These are phyloP conservation scores for Mycena polygramma DNA, from an alignment of 768 basidiomycete genomes.

Conservation along the genomic window DNA sequence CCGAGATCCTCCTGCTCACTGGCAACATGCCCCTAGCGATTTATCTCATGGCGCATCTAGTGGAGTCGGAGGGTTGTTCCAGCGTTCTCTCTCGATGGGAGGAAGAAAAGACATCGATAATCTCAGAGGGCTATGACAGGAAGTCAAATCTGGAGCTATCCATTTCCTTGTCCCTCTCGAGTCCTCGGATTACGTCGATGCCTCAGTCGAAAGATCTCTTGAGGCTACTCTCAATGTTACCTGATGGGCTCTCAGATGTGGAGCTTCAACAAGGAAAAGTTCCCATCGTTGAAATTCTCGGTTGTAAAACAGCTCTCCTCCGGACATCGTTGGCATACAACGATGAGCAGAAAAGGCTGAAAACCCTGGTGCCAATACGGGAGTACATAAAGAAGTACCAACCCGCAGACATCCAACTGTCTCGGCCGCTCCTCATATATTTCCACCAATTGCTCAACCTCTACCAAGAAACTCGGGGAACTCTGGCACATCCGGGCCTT, in stretches of 20 bases:
- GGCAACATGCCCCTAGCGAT: slow-evolving; percentile 11
- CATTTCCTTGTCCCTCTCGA: neutral
- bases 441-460: neutral
- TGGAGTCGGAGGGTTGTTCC: neutral
- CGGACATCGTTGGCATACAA: neutral
- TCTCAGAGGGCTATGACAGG: neutral
- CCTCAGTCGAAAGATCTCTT: neutral
- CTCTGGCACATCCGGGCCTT: neutral
- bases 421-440: slow-evolving; percentile 1
- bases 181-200: neutral
- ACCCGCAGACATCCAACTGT: neutral
- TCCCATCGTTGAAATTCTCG: neutral
- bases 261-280: neutral
- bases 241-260: neutral
- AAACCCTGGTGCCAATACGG: neutral
- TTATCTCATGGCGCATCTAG: slow-evolving; percentile 2
- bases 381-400: slow-evolving; percentile 1
- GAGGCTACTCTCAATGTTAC: neutral
- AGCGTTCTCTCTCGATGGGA: neutral
- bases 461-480: neutral
- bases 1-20: neutral
- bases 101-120: neutral
- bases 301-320: neutral
- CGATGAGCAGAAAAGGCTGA: neutral
- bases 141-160: neutral